A percentile compares a stretch with the other conserved stretches of the same genome.
These are phyloP conservation scores for Saccharomycopsis fodiens DNA, from an alignment of 805 yeast genomes.

Conservation along the genomic window DNA sequence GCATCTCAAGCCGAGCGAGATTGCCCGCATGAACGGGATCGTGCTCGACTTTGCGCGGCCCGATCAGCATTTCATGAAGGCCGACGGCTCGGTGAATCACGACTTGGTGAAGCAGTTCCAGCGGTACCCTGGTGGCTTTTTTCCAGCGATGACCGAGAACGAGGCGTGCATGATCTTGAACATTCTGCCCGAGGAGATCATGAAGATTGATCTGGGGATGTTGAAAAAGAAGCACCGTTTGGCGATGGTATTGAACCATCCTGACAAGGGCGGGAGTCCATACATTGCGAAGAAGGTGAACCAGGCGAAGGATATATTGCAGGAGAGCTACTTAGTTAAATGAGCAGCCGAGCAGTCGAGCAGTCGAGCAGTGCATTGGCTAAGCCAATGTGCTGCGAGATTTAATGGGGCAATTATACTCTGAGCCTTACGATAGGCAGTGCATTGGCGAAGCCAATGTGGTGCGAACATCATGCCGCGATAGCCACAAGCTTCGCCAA, in stretches of 20 bases:
- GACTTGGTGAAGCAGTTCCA: conserved; percentile 28
- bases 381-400: too few relatives aligned
- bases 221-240: conserved; percentile 67
- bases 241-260: conserved; percentile 78
- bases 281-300: conserved; percentile 78
- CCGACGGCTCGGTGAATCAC: conserved; percentile 20
- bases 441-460: too few relatives aligned
- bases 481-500: too few relatives aligned
- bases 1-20: conserved; percentile 29
- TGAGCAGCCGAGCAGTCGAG: conserved; percentile 12
- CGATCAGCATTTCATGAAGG: conserved; percentile 15
- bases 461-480: too few relatives aligned
- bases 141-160: conserved; percentile 54
- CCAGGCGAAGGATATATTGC: conserved; percentile 76
- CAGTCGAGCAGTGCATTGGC: too few relatives aligned
- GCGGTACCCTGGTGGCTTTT: conserved; percentile 53
- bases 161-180: conserved; percentile 64
- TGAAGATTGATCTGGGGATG: conserved; percentile 37
- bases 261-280: conserved; percentile 84
- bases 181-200: conserved; percentile 49
- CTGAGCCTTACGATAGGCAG: too few relatives aligned
- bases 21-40: conserved; percentile 36
- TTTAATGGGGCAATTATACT: too few relatives aligned
- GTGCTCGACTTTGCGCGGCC: conserved; percentile 18
- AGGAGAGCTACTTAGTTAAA: conserved; percentile 45